Evolutionary conservation across 352 stramenopile genomes (phyloP).

Genomic region (Phytophthora quininea): DNA sequence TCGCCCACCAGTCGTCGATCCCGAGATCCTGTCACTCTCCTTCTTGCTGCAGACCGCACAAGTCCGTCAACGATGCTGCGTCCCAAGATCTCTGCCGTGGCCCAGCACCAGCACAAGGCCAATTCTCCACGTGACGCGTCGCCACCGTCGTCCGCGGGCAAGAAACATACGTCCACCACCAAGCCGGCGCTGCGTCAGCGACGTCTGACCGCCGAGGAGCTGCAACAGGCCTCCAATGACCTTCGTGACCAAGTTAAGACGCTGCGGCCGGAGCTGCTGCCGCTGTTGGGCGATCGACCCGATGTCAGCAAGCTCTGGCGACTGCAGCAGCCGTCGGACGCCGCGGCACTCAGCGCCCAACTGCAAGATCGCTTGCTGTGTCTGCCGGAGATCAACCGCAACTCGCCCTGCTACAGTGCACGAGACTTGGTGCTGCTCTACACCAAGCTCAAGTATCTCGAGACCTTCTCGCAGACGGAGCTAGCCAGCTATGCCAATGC

Average conservation of each 20-base stretch:
- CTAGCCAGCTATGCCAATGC: slow-evolving; percentile 62
- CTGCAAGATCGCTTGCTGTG: slow-evolving; percentile 79
- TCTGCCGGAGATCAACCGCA: slow-evolving; percentile 78
- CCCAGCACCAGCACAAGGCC: slow-evolving; percentile 2
- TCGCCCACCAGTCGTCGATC: no score
- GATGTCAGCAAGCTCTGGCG: slow-evolving; percentile 24
- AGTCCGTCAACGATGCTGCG: slow-evolving; percentile 18
- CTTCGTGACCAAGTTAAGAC: slow-evolving; percentile 51
- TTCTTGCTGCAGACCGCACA: no score
- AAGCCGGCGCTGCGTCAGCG: not conserved
- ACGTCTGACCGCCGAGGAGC: slow-evolving; percentile 11
- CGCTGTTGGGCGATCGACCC: slow-evolving; percentile 42
- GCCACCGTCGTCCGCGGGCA: not conserved
- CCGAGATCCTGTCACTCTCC: no score
- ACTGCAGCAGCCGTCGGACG: slow-evolving; percentile 58
- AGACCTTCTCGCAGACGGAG: slow-evolving; percentile 66
- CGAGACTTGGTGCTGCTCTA: slow-evolving; percentile 81
- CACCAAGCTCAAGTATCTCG: slow-evolving; percentile 86
- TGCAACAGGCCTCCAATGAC: slow-evolving; percentile 21
- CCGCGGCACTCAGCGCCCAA: slow-evolving; percentile 64
- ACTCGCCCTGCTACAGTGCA: slow-evolving; percentile 81
- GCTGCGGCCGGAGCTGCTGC: slow-evolving; percentile 63
- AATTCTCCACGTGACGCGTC: slow-evolving; percentile 34
- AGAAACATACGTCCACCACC: not conserved
- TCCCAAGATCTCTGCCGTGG: slow-evolving; percentile 34